Percentiles rank a stretch among this genome's conserved stretches.
These are phyloP conservation scores for Ceratobasidium sp. DNA, from an alignment of 1,284 basidiomycete species.

Conservation along the genomic window DNA sequence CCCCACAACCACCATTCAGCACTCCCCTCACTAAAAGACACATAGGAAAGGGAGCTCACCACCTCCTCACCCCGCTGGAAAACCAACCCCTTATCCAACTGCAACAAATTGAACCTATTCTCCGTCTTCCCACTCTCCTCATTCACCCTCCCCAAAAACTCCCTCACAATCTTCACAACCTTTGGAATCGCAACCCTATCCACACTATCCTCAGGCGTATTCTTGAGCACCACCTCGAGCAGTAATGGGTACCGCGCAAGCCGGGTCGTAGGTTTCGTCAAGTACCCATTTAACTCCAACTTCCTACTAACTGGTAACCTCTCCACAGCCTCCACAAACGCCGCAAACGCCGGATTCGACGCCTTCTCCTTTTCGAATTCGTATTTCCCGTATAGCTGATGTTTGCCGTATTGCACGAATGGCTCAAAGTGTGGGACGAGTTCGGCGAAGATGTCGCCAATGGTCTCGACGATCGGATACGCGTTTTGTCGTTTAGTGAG, in stretches of 20 bases:
- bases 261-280: conserved; percentile 98
- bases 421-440: conserved; percentile 89
- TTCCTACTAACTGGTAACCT: conserved; percentile 95
- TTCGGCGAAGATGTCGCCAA: conserved; percentile 93
- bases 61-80: conserved; percentile 88
- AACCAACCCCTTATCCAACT: conserved; percentile 87
- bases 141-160: conserved; percentile 90
- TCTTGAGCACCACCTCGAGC: conserved; percentile 91
- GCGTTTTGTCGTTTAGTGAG: conserved; percentile 95
- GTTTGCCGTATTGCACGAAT: conserved; percentile 95
- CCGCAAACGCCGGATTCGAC: conserved; percentile 91
- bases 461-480: conserved; percentile 89
- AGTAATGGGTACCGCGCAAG: conserved; percentile 95
- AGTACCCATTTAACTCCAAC: conserved; percentile 96
- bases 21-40: background rate
- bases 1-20: background rate
- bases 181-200: conserved; percentile 86
- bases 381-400: conserved; percentile 98
- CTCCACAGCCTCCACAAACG: conserved; percentile 95
- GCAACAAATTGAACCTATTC: conserved; percentile 91
- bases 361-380: conserved; percentile 99
- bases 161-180: conserved; percentile 82
- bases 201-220: conserved; percentile 89
- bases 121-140: conserved; percentile 91
- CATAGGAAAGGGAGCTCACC: conserved; percentile 59